Percentiles rank a stretch among this genome's conserved stretches.
These are phyloP conservation scores for Ramalina peruviana DNA, from an alignment of 495 filamentous ascomycete species.

Conservation along the genomic window DNA sequence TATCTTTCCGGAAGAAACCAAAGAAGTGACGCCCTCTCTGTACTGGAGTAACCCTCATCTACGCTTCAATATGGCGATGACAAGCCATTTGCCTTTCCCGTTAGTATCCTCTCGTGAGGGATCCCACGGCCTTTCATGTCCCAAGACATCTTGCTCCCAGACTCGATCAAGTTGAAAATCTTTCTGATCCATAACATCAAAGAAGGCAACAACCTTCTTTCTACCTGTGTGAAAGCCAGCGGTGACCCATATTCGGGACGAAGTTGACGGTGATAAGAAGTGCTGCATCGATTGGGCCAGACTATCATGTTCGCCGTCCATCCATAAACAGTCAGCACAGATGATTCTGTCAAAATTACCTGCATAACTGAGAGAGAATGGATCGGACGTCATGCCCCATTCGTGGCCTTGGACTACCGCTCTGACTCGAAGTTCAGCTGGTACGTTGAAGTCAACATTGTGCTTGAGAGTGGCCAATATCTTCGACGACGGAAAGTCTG, in stretches of 20 bases:
- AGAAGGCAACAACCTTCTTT: constrained; percentile 56
- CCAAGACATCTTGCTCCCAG: constrained; percentile 60
- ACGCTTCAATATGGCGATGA: constrained; percentile 49
- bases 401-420: constrained; percentile 47
- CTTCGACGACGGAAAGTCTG: constrained; percentile 61
- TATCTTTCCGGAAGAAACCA: constrained; percentile 45
- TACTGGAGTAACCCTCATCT: constrained; percentile 13
- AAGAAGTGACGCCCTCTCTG: constrained; percentile 27
- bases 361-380: constrained; percentile 36
- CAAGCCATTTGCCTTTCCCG: constrained; percentile 64
- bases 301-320: constrained; percentile 61
- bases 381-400: constrained; percentile 53
- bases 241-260: constrained; percentile 49
- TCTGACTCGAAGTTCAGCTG: constrained; percentile 4
- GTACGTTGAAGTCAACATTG: constrained; percentile 48
- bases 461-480: constrained; percentile 44
- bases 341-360: constrained; percentile 53
- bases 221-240: constrained; percentile 80
- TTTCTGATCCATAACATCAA: constrained; percentile 38
- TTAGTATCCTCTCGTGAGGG: constrained; percentile 42
- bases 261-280: constrained; percentile 41
- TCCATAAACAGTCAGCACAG: constrained; percentile 79
- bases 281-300: constrained; percentile 53
- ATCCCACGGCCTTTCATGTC: constrained; percentile 52
- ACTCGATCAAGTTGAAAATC: constrained; percentile 59